Evolutionary conservation across 176 grass and related monocot species (phyloP).

Genomic region (Carex cristatella): DNA sequence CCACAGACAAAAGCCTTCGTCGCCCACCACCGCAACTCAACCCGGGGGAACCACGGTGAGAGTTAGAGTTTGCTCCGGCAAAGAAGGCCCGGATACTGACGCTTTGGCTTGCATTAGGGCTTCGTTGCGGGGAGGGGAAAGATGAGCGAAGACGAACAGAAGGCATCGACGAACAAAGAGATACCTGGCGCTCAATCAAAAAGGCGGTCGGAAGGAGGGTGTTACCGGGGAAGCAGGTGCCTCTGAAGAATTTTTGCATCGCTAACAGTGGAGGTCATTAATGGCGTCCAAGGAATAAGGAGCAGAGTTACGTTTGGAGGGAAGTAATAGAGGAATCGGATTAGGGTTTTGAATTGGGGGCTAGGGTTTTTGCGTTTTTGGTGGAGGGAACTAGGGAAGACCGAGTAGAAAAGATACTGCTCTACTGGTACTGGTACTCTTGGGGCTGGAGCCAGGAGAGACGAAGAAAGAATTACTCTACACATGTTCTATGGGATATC

Average conservation of each 20-base stretch:
- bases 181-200: slow-evolving; percentile 26
- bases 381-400: background rate
- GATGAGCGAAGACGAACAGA: slow-evolving; percentile 19
- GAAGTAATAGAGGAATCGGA: background rate
- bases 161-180: slow-evolving; percentile 26
- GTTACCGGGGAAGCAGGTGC: slow-evolving; percentile 34
- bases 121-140: background rate
- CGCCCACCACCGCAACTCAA: background rate
- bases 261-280: slow-evolving; percentile 20
- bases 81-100: background rate
- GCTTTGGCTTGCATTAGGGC: background rate
- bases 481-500: background rate
- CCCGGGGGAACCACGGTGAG: background rate
- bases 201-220: slow-evolving; percentile 33
- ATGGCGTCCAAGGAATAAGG: slow-evolving; percentile 2
- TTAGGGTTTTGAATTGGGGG: slow-evolving; percentile 10
- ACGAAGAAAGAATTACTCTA: background rate
- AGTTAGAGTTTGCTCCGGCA: slow-evolving; percentile 4
- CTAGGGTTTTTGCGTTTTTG: slow-evolving; percentile 21
- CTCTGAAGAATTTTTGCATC: slow-evolving; percentile 40
- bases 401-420: background rate
- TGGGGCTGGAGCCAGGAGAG: background rate
- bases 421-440: background rate
- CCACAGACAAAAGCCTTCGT: slow-evolving; percentile 31
- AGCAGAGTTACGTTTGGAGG: background rate